Conservation (phyloP, 495 filamentous ascomycete species). For the Podospora appendiculata region DNA sequence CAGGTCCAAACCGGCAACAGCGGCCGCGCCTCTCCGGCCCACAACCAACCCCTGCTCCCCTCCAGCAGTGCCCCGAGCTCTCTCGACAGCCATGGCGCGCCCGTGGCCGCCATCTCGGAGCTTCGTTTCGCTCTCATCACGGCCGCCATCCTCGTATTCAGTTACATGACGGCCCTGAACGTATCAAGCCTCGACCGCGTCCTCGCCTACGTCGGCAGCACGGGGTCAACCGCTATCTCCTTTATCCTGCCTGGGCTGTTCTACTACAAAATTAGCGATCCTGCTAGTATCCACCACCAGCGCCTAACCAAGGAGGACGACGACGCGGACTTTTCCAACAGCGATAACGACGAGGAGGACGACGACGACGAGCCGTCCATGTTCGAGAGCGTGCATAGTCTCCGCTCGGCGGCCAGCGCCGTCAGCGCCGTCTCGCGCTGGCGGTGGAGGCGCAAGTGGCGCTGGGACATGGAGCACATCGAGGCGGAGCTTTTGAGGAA, state of each 20-base stretch:
- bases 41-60: conserved; percentile 35
- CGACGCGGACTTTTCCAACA: conserved; percentile 42
- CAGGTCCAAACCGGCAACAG: conserved; percentile 43
- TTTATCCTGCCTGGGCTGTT: conserved; percentile 95
- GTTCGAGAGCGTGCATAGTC: conserved; percentile 36
- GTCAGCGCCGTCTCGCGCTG: conserved; percentile 8
- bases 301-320: conserved; percentile 86
- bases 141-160: conserved; percentile 71
- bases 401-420: conserved; percentile 35
- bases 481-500: conserved; percentile 55
- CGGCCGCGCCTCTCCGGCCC: conserved; percentile 20
- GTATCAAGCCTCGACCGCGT: conserved; percentile 85
- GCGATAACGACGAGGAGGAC: conserved; percentile 39
- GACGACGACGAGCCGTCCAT: conserved; percentile 29
- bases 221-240: conserved; percentile 86
- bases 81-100: conserved; percentile 32
- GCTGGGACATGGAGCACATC: conserved; percentile 43
- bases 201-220: conserved; percentile 90
- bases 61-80: conserved; percentile 10
- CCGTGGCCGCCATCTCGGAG: conserved; percentile 60
- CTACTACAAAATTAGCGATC: conserved; percentile 94
- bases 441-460: conserved; percentile 22
- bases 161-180: conserved; percentile 81
- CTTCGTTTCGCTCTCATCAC: conserved; percentile 85
- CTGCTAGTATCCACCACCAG: conserved; percentile 75